phyloP scores from a whole-genome alignment of 1,284 basidiomycete genomes.

The Lignosus rhinocerotis region DNA sequence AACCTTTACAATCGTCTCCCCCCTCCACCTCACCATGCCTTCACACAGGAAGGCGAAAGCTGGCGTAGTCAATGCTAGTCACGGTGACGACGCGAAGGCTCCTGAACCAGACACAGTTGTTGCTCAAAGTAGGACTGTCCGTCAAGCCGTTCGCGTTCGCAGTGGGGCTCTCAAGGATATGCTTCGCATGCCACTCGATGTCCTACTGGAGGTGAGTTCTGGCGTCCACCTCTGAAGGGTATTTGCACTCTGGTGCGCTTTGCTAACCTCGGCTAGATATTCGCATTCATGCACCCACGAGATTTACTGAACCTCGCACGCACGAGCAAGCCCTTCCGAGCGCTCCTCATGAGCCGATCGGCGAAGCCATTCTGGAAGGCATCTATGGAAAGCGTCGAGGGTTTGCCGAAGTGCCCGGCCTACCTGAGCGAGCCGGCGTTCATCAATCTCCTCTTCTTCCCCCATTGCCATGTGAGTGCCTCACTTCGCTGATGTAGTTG shows the following conservation, averaged over 20 bases:
- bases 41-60: neutral
- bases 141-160: neutral
- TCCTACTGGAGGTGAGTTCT: neutral
- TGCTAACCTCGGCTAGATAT: conserved; percentile 38
- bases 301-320: conserved; percentile 48
- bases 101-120: neutral
- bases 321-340: conserved; percentile 38
- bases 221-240: no score
- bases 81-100: neutral
- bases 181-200: conserved; percentile 5
- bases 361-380: conserved; percentile 45
- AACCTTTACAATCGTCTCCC: no score
- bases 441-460: conserved; percentile 29
- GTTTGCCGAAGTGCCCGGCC: conserved; percentile 31
- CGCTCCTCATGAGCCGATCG: conserved; percentile 38
- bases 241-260: neutral
- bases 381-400: conserved; percentile 15
- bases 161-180: conserved; percentile 3
- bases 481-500: no score
- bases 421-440: conserved; percentile 36
- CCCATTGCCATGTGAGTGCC: conserved; percentile 4
- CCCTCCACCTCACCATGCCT: neutral
- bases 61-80: no score
- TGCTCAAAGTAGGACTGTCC: neutral
- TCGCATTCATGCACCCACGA: conserved; percentile 43